Evolutionary conservation across 257 asterid species (phyloP).

Genomic region (Solanum arcanum): DNA sequence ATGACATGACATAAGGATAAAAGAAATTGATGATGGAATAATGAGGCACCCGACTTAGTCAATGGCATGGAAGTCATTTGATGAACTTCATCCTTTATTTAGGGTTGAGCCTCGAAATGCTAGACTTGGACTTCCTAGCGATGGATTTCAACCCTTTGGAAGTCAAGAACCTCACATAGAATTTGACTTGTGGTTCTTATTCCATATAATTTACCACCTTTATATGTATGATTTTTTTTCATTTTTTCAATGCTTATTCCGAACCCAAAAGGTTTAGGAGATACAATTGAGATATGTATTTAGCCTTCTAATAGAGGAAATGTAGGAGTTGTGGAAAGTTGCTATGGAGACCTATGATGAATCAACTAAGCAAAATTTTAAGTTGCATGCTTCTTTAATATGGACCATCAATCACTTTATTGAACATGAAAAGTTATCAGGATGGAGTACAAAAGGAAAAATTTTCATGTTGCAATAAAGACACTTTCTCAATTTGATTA

Average conservation of each 20-base stretch:
- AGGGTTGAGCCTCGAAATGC: background rate
- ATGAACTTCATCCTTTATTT: background rate
- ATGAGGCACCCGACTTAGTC: background rate
- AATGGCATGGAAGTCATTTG: background rate
- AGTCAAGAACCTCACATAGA: background rate
- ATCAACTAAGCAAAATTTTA: too few species aligned
- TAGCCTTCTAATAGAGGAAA: background rate
- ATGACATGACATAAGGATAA: background rate
- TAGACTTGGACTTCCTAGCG: background rate
- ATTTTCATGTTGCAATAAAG: background rate
- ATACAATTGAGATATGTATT: background rate
- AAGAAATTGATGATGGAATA: background rate
- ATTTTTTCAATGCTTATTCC: background rate
- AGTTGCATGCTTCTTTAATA: background rate
- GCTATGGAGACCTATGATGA: background rate
- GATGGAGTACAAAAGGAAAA: background rate
- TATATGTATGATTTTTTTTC: background rate
- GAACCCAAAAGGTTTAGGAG: background rate
- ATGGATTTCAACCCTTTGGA: background rate
- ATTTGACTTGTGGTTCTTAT: background rate
- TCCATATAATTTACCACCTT: background rate
- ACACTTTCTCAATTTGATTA: background rate
- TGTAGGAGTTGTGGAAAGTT: background rate
- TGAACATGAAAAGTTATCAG: too few species aligned
- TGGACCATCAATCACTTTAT: background rate